Percentiles rank a stretch among this genome's conserved stretches.
Conservation (phyloP, 331 rosid species). For the Stylosanthes scabra region DNA sequence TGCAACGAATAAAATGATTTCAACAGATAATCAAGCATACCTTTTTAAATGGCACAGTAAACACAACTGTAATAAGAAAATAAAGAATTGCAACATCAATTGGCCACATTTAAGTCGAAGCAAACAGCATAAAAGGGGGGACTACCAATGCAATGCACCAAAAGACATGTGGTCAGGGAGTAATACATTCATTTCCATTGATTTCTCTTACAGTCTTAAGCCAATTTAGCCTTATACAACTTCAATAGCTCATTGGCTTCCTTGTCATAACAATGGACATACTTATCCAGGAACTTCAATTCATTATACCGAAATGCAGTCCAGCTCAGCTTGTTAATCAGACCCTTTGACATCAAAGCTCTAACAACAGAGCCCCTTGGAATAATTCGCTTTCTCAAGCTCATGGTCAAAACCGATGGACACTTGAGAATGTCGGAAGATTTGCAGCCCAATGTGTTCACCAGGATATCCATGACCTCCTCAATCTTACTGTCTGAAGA, state of each 20-base stretch:
- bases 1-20: neutral
- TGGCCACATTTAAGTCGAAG: neutral
- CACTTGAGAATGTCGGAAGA: slow-evolving; percentile 7
- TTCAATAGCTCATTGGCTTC: slow-evolving; percentile 26
- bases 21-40: neutral
- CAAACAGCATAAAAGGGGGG: neutral
- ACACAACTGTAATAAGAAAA: neutral
- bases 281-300: neutral
- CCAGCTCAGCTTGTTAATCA: neutral
- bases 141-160: neutral
- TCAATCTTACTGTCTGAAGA: slow-evolving; percentile 46
- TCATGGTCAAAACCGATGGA: slow-evolving; percentile 25
- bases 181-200: neutral
- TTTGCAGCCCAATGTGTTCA: slow-evolving; percentile 44
- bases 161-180: neutral
- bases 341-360: slow-evolving; percentile 39
- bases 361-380: slow-evolving; percentile 43
- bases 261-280: neutral
- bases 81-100: neutral
- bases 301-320: neutral
- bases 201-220: neutral
- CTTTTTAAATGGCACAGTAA: neutral
- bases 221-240: slow-evolving; percentile 12
- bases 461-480: slow-evolving; percentile 43
- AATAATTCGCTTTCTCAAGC: slow-evolving; percentile 47